These are phyloP conservation scores for Plasmodium gaboni DNA, from an alignment of 169 alveolate species.

Conservation along the genomic window DNA sequence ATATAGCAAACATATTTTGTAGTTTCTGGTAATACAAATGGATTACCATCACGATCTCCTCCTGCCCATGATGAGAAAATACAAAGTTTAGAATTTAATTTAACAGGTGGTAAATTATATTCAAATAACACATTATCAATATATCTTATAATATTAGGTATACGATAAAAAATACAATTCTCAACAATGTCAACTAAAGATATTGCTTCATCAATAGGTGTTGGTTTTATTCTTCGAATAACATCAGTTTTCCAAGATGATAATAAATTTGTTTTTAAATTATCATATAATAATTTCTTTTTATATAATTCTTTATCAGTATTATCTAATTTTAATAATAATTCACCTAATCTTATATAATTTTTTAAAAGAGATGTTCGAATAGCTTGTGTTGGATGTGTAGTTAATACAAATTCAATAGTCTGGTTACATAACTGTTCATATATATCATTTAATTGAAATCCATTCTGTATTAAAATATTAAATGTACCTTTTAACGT, in stretches of 20 bases:
- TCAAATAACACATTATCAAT: constrained; percentile 81
- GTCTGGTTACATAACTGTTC: constrained; percentile 78
- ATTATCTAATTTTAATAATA: constrained; percentile 80
- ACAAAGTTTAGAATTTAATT: constrained; percentile 81
- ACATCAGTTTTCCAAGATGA: constrained; percentile 86
- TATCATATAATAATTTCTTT: constrained; percentile 77
- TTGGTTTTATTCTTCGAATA: constrained; percentile 85
- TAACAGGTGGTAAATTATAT: constrained; percentile 83
- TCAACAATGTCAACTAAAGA: constrained; percentile 80
- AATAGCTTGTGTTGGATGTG: constrained; percentile 89
- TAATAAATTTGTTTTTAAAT: constrained; percentile 79
- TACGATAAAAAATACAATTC: constrained; percentile 80
- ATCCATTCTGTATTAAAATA: constrained; percentile 72
- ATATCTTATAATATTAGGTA: constrained; percentile 81
- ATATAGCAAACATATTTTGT: constrained; percentile 83
- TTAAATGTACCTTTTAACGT: constrained; percentile 76
- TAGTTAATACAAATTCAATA: constrained; percentile 86
- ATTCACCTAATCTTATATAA: constrained; percentile 82
- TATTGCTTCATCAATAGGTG: constrained; percentile 85
- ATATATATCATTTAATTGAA: constrained; percentile 78
- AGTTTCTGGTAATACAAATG: constrained; percentile 87
- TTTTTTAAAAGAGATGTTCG: constrained; percentile 82
- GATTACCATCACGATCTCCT: constrained; percentile 92
- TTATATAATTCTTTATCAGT: constrained; percentile 81
- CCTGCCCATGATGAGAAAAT: constrained; percentile 90